Percentiles rank a stretch among this genome's conserved stretches.
Conservation (phyloP, 2,329 filamentous ascomycete genomes). For the Calonectria naviculata region DNA sequence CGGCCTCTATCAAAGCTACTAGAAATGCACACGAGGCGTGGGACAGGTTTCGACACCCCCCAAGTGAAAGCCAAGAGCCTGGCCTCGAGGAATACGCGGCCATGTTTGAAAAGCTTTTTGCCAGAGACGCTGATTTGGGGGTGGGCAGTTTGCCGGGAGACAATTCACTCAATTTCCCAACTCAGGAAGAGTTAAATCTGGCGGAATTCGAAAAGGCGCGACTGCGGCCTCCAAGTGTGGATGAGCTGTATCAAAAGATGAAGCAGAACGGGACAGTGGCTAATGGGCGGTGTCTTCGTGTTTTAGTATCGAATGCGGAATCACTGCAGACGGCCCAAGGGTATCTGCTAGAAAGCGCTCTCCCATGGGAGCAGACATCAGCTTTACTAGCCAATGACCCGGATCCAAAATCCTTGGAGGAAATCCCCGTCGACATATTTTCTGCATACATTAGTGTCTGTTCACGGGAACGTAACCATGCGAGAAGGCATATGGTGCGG, state of each 20-base stretch:
- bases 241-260: slow-evolving; percentile 71
- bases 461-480: slow-evolving; percentile 32
- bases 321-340: slow-evolving; percentile 58
- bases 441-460: slow-evolving; percentile 59
- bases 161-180: slow-evolving; percentile 59
- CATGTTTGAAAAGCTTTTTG: slow-evolving; percentile 69
- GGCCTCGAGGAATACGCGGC: slow-evolving; percentile 63
- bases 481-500: slow-evolving; percentile 42
- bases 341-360: slow-evolving; percentile 61
- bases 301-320: slow-evolving; percentile 65
- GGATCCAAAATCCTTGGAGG: slow-evolving; percentile 34
- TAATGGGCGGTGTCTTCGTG: slow-evolving; percentile 60
- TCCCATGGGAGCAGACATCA: slow-evolving; percentile 18
- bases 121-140: slow-evolving; percentile 41
- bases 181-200: slow-evolving; percentile 57
- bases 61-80: slow-evolving; percentile 47
- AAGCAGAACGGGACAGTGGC: slow-evolving; percentile 59
- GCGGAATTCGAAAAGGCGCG: slow-evolving; percentile 74
- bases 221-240: slow-evolving; percentile 68
- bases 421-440: slow-evolving; percentile 51
- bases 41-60: slow-evolving; percentile 58
- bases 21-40: slow-evolving; percentile 72
- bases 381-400: slow-evolving; percentile 37
- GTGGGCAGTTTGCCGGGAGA: slow-evolving; percentile 67
- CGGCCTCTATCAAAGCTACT: slow-evolving; percentile 67